These are phyloP conservation scores for Boletus tomentosulus DNA, from an alignment of 768 basidiomycete genomes.

Conservation along the genomic window DNA sequence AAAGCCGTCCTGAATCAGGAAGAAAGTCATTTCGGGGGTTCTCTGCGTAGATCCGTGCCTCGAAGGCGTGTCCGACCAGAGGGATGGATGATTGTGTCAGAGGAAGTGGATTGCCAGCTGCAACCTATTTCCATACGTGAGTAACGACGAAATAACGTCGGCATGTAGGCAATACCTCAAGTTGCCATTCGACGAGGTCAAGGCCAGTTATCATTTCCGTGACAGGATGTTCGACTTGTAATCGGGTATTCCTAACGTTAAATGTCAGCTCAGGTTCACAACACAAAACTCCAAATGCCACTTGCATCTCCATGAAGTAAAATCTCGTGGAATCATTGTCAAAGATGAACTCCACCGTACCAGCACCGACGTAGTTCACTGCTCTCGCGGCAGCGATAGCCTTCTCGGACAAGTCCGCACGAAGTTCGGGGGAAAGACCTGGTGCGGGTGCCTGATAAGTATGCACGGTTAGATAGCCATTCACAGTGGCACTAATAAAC, in stretches of 20 bases:
- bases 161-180: constrained; percentile 49
- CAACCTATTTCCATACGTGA: constrained; percentile 48
- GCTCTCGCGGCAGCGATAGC: constrained; percentile 92
- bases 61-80: constrained; percentile 89
- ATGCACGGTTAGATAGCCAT: background rate
- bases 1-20: constrained; percentile 80
- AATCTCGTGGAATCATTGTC: constrained; percentile 85
- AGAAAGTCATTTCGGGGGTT: constrained; percentile 91
- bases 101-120: constrained; percentile 83
- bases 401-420: constrained; percentile 78
- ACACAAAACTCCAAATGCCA: background rate
- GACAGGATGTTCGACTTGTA: constrained; percentile 90
- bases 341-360: constrained; percentile 96
- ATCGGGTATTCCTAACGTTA: constrained; percentile 64
- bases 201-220: constrained; percentile 94
- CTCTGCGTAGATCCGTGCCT: constrained; percentile 94
- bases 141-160: background rate
- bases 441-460: constrained; percentile 78
- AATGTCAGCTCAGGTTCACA: background rate
- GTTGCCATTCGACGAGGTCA: constrained; percentile 94
- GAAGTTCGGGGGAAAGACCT: constrained; percentile 71
- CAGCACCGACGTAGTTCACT: constrained; percentile 87
- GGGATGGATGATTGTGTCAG: constrained; percentile 74
- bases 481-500: background rate
- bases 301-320: constrained; percentile 95